phyloP scores from a whole-genome alignment of 108 stramenopile genomes.

The Skeletonema grethae region DNA sequence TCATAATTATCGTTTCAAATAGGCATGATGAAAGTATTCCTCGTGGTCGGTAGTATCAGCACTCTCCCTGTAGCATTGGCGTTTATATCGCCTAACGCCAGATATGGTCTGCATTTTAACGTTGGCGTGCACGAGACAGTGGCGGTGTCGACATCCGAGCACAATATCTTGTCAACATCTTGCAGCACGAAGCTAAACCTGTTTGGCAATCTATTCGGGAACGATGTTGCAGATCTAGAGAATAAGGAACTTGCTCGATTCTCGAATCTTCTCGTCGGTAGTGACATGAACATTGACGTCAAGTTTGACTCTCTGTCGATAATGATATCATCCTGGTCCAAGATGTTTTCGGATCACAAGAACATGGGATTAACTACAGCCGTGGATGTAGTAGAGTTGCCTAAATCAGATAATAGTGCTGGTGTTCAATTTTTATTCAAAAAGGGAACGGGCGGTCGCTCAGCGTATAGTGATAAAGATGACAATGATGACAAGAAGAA shows the following conservation, averaged over 20 bases:
- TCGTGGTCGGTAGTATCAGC: not conserved
- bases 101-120: not conserved
- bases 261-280: constrained; percentile 1
- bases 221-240: not conserved
- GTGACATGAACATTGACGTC: constrained; percentile 13
- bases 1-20: too few species aligned
- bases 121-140: not conserved
- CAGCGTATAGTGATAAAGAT: constrained; percentile 15
- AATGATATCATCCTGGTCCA: constrained; percentile 39
- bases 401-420: not conserved
- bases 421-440: constrained; percentile 22
- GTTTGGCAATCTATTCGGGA: constrained; percentile 8
- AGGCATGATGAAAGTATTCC: not conserved
- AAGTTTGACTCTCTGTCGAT: constrained; percentile 43
- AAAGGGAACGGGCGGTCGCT: constrained; percentile 4
- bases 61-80: not conserved
- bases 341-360: constrained; percentile 25
- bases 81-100: not conserved
- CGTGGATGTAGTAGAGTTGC: constrained; percentile 24
- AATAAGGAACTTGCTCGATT: constrained; percentile 19
- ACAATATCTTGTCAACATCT: not conserved
- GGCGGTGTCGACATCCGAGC: not conserved
- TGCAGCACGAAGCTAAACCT: not conserved
- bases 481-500: constrained; percentile 9
- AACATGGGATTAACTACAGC: constrained; percentile 47